Evolutionary conservation across 1,284 basidiomycete species (phyloP).

Genomic region (Entoloma clypeatum): DNA sequence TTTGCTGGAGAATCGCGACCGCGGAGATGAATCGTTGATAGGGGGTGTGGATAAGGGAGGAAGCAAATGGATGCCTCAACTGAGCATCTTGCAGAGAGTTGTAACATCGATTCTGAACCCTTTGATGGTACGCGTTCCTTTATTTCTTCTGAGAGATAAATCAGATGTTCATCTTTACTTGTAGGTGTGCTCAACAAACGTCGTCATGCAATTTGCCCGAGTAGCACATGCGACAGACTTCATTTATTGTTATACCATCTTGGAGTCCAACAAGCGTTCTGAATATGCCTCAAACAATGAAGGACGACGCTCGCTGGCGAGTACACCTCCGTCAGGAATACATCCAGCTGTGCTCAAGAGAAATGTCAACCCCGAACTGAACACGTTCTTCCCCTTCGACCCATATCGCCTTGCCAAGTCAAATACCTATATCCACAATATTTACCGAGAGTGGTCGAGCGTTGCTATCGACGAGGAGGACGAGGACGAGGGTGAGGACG

Average conservation of each 20-base stretch:
- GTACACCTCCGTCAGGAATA: conserved; percentile 17
- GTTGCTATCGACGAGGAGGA: conserved; percentile 74
- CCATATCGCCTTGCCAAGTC: conserved; percentile 88
- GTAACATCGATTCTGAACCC: conserved; percentile 88
- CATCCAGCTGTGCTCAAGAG: conserved; percentile 32
- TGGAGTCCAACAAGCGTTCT: conserved; percentile 71
- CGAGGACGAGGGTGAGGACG: conserved; percentile 59
- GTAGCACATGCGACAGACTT: conserved; percentile 91
- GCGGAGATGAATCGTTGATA: conserved; percentile 43
- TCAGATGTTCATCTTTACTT: conserved; percentile 7
- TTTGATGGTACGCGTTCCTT: conserved; percentile 58
- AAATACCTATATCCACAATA: conserved; percentile 59
- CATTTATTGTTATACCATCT: conserved; percentile 92
- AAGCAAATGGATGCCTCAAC: conserved; percentile 82
- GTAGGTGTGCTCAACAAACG: conserved; percentile 84
- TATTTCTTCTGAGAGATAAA: background rate
- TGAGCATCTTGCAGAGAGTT: conserved; percentile 78
- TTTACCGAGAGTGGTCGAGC: conserved; percentile 74
- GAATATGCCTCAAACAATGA: conserved; percentile 23
- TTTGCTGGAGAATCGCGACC: conserved; percentile 60
- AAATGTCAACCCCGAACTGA: conserved; percentile 68
- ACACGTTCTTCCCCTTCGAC: conserved; percentile 98
- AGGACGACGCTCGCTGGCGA: conserved; percentile 8
- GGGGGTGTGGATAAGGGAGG: conserved; percentile 23
- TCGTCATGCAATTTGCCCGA: conserved; percentile 93